Base-by-base conservation (phyloP, 768 basidiomycete genomes). In the Boletus pseudopeckii region DNA sequence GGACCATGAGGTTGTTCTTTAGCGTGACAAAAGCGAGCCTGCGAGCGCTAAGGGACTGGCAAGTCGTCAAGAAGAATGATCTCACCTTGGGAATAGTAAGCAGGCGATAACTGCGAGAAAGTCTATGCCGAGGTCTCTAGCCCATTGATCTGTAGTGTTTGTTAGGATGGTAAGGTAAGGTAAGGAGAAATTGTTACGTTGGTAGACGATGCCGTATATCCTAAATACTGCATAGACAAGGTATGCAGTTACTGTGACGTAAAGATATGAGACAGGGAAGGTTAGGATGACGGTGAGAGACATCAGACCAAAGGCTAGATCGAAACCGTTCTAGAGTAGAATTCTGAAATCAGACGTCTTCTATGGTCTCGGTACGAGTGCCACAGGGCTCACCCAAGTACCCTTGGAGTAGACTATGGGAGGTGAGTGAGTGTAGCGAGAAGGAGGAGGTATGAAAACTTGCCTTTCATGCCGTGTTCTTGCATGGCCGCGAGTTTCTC, bases 401-500 rank as follows among this genome's bases (percentile, higher is more conserved):
- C 89, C 89, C 64, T 85, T 90, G 72, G 88, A 89, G 69, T 86
- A 91, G 10, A 91, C 89, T 90, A 44, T 18, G 24, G 50, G 13
- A 51, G 15, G 26, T 63, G 43, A 64, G 59, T 15, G 15, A 64
- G 59, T 15, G 15, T 26, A 15, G 14, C n/a, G 24, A 43, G 34
- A 20, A 39, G 15, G 33, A 18, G 10, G 14, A 18, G 26, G 14
- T 3, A 13, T 17, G 22, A 45, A 44, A 22, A 39, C 66, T 38
- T 41, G 89, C 94, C 91, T 81, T 80, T 85, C 45, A 98, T 84
- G 5, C 94, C 95, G 65, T 93, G 93, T 67, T 98, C 94, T 67
- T 97, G 91, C 86, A 96, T 92, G 4, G 92, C 88, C 20, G 95
- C 95, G 9, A 95, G 74, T 67, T 93, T 96, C 67, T 98, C 95